Conservation (phyloP, 140 eudicot genomes). For the Flaveria floridana region DNA sequence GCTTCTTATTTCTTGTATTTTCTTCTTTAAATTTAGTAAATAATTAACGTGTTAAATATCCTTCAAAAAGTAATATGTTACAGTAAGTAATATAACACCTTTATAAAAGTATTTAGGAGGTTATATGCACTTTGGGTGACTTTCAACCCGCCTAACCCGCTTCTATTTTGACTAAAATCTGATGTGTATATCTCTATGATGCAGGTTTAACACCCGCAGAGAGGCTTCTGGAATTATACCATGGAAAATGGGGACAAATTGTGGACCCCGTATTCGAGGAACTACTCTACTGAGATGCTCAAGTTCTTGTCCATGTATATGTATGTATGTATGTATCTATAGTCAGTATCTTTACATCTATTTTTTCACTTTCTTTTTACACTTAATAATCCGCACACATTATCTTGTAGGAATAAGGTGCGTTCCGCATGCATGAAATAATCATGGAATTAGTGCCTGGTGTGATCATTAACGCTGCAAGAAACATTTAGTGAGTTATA, state of each 20-base stretch:
- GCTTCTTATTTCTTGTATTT: background rate
- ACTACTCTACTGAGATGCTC: slow-evolving; percentile 59
- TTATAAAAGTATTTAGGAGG: background rate
- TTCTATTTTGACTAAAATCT: slow-evolving; percentile 7
- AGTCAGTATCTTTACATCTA: background rate
- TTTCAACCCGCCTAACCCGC: background rate
- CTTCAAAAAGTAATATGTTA: background rate
- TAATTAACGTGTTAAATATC: background rate
- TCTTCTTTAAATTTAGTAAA: background rate
- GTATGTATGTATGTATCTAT: slow-evolving; percentile 26
- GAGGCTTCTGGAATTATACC: slow-evolving; percentile 81
- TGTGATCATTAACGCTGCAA: slow-evolving; percentile 29
- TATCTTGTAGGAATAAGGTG: slow-evolving; percentile 42
- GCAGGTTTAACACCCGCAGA: slow-evolving; percentile 97
- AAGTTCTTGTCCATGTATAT: slow-evolving; percentile 29
- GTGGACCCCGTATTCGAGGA: slow-evolving; percentile 94
- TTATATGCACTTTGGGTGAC: background rate
- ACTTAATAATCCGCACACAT: background rate
- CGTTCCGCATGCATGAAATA: slow-evolving; percentile 24
- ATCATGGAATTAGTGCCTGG: slow-evolving; percentile 15
- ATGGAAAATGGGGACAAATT: slow-evolving; percentile 82
- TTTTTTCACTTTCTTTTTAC: slow-evolving; percentile 6
- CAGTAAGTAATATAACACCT: background rate
- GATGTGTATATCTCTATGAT: slow-evolving; percentile 12
- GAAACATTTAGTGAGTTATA: slow-evolving; percentile 29